A percentile compares a stretch with the other conserved stretches of the same genome.
phyloP scores from a whole-genome alignment of 208 protist genomes.

The Trypanosoma avium region DNA sequence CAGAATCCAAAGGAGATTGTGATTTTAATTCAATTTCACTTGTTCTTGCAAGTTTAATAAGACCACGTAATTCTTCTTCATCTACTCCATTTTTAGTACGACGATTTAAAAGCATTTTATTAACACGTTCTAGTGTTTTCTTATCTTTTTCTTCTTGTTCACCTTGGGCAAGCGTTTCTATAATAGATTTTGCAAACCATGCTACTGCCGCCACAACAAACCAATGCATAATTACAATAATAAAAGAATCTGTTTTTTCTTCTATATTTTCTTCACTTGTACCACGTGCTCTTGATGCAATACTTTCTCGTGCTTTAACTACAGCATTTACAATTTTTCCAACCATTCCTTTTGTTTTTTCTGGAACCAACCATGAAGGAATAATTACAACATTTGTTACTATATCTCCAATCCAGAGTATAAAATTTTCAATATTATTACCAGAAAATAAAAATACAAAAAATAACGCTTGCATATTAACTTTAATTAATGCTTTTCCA shows the following conservation, averaged over 20 bases:
- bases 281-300: slow-evolving; percentile 52
- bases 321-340: slow-evolving; percentile 46
- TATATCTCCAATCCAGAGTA: slow-evolving; percentile 37
- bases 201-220: slow-evolving; percentile 59
- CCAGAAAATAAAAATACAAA: slow-evolving; percentile 88
- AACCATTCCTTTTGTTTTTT: slow-evolving; percentile 28
- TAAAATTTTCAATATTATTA: slow-evolving; percentile 70
- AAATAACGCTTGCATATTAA: slow-evolving; percentile 86
- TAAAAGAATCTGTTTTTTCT: slow-evolving; percentile 32
- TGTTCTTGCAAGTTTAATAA: slow-evolving; percentile 21
- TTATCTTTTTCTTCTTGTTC: slow-evolving; percentile 65
- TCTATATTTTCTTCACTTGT: slow-evolving; percentile 7
- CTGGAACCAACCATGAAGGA: slow-evolving; percentile 12
- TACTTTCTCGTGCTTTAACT: slow-evolving; percentile 63
- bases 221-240: slow-evolving; percentile 52
- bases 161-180: slow-evolving; percentile 77
- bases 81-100: slow-evolving; percentile 7
- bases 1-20: not conserved
- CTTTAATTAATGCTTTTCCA: slow-evolving; percentile 95
- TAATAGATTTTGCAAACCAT: slow-evolving; percentile 86
- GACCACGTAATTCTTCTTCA: slow-evolving; percentile 16
- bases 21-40: not conserved
- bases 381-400: slow-evolving; percentile 34
- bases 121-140: slow-evolving; percentile 22
- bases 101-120: slow-evolving; percentile 12